Evolutionary conservation across 495 filamentous ascomycete genomes (phyloP), one percentile per base, ranked within the genome.

Genomic region (Stereocaulon alpinum): DNA sequence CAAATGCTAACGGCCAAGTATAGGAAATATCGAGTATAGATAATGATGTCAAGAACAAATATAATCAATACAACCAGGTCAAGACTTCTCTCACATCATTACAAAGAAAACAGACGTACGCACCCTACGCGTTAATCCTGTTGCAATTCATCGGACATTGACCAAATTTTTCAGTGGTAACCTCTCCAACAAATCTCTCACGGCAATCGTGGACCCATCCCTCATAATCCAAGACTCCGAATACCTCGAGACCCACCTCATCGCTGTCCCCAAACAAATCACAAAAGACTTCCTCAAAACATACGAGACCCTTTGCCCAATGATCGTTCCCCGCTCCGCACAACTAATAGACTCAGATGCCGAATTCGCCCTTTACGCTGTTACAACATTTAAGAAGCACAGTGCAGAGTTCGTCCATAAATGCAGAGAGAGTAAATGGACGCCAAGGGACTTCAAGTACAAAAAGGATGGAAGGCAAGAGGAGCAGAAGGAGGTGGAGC

Each of bases 201-300:
- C 87, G n/a, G 82, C 88, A 2, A 80, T 97, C 58, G 84, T 98
- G 65, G 79, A 88, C 66, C 89, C 91, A 20, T 76, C 76, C 55
- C 71, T 85, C 57, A 78, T 97, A 40, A 81, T 96, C 58, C 87
- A 86, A 67, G 81, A 94, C 68, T 95, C 90, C 45, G 94, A 98
- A 74, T 97, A 95, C 75, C 82, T 98, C 64, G 89, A 96, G 73
- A 96, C 91, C 20, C 91, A 96, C 67, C 82, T 98, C 12, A 75
- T 97, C 63, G 93, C 86, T 30, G 88, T 98, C 4, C 93, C 93
- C 2, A 81, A 78, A 18, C 79, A 80, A 62, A 74, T 84, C 56
- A 78, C 82, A 57, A 95, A 94, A 68, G 90, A 97, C 20, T 98
- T 93, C 69, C 74, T 94, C 42, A 85, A 84, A 69, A 82, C 77